phyloP scores from a whole-genome alignment of 164 flowering plant species.

The Magnolia officinalis region DNA sequence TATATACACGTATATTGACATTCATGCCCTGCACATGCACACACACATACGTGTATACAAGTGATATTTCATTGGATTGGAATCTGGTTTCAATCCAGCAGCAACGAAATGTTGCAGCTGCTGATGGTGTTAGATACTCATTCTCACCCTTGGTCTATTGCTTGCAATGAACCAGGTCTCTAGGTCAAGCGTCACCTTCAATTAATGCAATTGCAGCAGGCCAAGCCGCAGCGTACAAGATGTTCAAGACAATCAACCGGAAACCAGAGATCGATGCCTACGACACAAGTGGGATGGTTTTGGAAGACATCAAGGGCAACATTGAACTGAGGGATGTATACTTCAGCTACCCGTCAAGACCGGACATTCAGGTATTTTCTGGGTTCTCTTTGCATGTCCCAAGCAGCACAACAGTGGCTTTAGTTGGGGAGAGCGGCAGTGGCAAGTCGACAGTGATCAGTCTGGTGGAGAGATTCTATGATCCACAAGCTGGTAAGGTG shows the following conservation, averaged over 20 bases:
- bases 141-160: not conserved
- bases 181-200: slow-evolving; percentile 56
- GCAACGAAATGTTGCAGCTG: not conserved
- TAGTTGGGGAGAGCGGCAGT: slow-evolving; percentile 92
- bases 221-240: slow-evolving; percentile 66
- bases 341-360: slow-evolving; percentile 74
- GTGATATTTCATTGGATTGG: too few relatives aligned
- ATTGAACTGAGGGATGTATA: slow-evolving; percentile 63
- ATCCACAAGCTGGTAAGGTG: slow-evolving; percentile 66
- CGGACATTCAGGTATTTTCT: slow-evolving; percentile 61
- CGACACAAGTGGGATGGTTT: slow-evolving; percentile 34
- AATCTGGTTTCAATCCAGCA: too few relatives aligned
- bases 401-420: slow-evolving; percentile 59
- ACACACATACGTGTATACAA: too few relatives aligned
- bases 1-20: not conserved
- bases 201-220: slow-evolving; percentile 67
- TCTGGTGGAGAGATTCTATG: slow-evolving; percentile 72
- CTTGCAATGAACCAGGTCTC: slow-evolving; percentile 30
- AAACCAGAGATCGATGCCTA: slow-evolving; percentile 48
- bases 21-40: not conserved
- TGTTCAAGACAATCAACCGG: slow-evolving; percentile 65
- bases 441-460: slow-evolving; percentile 81
- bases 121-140: not conserved
- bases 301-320: slow-evolving; percentile 58
- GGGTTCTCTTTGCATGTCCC: slow-evolving; percentile 53